Conservation (phyloP, 306 rosid genomes). For the Hippophae tibetana region DNA sequence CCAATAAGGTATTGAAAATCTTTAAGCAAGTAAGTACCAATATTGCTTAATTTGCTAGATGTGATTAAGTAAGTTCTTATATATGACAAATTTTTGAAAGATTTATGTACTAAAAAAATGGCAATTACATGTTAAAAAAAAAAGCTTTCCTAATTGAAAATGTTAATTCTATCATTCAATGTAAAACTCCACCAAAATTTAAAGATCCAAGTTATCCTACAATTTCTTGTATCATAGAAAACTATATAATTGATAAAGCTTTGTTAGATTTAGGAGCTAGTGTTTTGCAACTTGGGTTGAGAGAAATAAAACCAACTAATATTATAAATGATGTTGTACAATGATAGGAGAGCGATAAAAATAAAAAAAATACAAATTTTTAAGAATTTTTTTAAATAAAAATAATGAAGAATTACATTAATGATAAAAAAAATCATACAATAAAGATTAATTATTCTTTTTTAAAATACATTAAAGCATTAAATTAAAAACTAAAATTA, state of each 20-base stretch:
- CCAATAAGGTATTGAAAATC: neutral
- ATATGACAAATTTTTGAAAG: neutral
- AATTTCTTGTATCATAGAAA: neutral
- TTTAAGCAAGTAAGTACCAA: neutral
- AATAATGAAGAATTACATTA: too few species aligned
- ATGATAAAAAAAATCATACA: too few species aligned
- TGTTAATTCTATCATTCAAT: neutral
- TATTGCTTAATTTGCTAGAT: neutral
- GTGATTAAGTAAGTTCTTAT: neutral
- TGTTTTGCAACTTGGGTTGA: neutral
- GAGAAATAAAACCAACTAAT: neutral
- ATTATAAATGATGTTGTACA: neutral
- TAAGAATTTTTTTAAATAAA: too few species aligned
- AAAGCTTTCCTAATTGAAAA: neutral
- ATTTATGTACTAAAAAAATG: neutral
- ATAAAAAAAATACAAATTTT: too few species aligned
- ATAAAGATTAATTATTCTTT: too few species aligned
- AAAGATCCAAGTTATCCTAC: neutral
- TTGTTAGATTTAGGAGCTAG: conserved; percentile 6
- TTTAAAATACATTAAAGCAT: too few species aligned
- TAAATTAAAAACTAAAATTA: too few species aligned
- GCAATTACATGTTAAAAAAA: too few species aligned
- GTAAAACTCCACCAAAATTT: neutral
- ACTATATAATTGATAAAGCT: neutral
- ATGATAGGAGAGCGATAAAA: too few species aligned